Conservation (phyloP, 495 filamentous ascomycete genomes). For the Schizothecium vesticola region DNA sequence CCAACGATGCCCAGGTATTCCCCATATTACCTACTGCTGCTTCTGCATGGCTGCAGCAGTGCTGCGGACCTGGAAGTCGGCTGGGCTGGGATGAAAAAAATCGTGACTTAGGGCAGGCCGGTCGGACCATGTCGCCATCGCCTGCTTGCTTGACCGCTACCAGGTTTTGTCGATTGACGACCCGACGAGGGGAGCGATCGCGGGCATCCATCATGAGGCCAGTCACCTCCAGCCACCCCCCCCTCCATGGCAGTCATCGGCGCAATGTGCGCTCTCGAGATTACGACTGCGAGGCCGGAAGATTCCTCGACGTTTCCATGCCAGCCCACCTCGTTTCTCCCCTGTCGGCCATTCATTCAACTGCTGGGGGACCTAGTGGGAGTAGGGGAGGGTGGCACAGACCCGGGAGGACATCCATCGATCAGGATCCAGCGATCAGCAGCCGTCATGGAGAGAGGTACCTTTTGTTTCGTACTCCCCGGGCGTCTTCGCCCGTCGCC, state of each 20-base stretch:
- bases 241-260: not conserved
- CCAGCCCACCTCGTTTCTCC: not conserved
- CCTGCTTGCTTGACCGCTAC: not conserved
- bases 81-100: not conserved
- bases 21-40: not conserved
- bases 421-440: not conserved
- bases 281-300: constrained; percentile 4
- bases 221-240: not conserved
- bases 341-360: not conserved
- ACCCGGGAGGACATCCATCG: not conserved
- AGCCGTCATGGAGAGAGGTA: not conserved
- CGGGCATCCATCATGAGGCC: not conserved
- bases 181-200: not conserved
- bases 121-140: constrained; percentile 19
- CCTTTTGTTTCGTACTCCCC: constrained; percentile 5
- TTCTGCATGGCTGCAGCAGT: not conserved
- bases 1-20: not conserved
- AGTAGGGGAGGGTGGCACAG: not conserved
- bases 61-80: not conserved
- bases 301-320: constrained; percentile 2
- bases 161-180: not conserved
- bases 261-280: not conserved
- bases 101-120: constrained; percentile 2
- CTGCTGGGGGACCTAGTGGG: not conserved
- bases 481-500: constrained; percentile 4